Evolutionary conservation across 1,284 basidiomycete genomes (phyloP), one percentile per base, ranked within the genome.

Genomic region (Leucoagaricus sp.): DNA sequence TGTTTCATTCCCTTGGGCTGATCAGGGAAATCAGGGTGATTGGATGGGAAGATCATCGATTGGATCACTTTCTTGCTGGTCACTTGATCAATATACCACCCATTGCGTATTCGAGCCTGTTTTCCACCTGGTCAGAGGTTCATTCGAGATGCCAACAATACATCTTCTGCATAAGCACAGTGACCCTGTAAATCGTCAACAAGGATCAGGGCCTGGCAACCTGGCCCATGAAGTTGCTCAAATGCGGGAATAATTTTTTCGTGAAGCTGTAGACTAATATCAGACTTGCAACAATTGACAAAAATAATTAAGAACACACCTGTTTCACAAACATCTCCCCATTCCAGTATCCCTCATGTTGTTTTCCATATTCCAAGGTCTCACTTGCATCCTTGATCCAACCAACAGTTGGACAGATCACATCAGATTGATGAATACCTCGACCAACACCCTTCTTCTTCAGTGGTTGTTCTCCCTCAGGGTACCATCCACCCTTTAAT

Each of bases 141-240:
- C 71, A 77, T 76, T 0, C 60, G 52, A 0, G 66, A 63, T 0
- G 56, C 62, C 4, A 74, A 53, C 0, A 77, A 61, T 1, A 72
- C 72, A 69, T 79, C 67, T 1, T 61, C 63, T 1, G 68, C 47
- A 69, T 76, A 77, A 46, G 71, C 66, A 68, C 66, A 68, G 55
- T 78, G 75, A 0, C 75, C 75, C 50, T 77, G 72, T 4, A 71
- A 77, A 57, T 76, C 71, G 50, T 77, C 69, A n/a, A 76, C 67
- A 31, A 76, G 57, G 31, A 78, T 58, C 0, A 75, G 57, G 2
- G 68, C 70, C 53, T 73, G 68, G 60, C 68, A 72, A 2, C 62
- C 68, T 8, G 69, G 63, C 0, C 71, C 67, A 61, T 76, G 73
- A 2, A 54, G 52, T 4, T 19, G 17, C 50, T 74, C 65, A 59